These are phyloP conservation scores for Dactylellina cionopaga DNA, from an alignment of 2,329 filamentous ascomycete species.

Conservation along the genomic window DNA sequence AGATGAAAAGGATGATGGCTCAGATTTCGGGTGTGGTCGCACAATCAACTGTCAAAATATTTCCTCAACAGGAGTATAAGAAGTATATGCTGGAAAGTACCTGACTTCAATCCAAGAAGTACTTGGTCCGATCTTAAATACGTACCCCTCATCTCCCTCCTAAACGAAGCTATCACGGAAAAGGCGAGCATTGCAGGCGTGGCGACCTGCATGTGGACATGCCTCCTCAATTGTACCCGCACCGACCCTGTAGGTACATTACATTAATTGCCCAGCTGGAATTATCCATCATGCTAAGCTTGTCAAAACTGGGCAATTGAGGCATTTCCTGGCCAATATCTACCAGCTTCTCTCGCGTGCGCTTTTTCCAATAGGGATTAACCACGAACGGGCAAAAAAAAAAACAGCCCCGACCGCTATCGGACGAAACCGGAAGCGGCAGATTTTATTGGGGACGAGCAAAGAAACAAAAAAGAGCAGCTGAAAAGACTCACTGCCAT, in stretches of 20 bases:
- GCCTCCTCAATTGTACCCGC: background rate
- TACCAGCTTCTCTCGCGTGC: conserved; percentile 15
- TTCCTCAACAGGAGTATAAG: too few species aligned
- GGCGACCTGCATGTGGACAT: conserved; percentile 31
- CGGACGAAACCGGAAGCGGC: conserved; percentile 46
- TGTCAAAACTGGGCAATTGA: conserved; percentile 13
- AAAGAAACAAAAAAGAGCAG: too few species aligned
- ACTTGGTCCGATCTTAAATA: conserved; percentile 1
- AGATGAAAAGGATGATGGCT: too few species aligned
- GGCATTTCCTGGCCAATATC: conserved; percentile 20
- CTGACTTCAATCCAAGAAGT: background rate
- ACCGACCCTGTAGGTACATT: background rate
- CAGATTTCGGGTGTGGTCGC: conserved; percentile 29
- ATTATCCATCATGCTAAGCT: background rate
- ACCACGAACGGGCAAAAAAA: background rate
- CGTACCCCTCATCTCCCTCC: background rate
- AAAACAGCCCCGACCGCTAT: conserved; percentile 2
- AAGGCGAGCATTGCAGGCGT: conserved; percentile 16
- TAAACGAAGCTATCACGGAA: conserved; percentile 22
- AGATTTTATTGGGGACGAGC: too few species aligned
- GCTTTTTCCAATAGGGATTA: background rate
- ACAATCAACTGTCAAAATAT: background rate
- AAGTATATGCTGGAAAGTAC: background rate
- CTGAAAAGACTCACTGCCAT: conserved; percentile 3
- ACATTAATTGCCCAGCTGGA: background rate